Evolutionary conservation across 495 filamentous ascomycete species (phyloP), one percentile per base, ranked within the genome.

Genomic region (Cercophora scortea): DNA sequence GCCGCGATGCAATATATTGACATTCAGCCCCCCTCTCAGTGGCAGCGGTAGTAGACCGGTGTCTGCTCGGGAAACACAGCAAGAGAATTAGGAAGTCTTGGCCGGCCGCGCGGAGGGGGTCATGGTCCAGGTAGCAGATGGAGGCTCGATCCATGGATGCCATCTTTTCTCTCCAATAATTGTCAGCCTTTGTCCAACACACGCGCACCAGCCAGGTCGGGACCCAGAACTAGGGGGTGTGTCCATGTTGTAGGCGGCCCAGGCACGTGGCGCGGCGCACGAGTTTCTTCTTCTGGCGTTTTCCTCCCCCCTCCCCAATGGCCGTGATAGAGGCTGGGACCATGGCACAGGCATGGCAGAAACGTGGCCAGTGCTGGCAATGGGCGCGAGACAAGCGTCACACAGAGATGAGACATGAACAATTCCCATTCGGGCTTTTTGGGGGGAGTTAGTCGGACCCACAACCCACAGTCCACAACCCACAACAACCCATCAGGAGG

Each of bases 321-420:
- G 18, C 41, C 10, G 7, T 25, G 19, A 32, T 12, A 4, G 25
- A 7, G 43, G 43, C 11, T 17, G 3, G 8, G 17, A 45, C 32
- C 17, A n/a, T 12, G 25, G 43, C 10, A 11, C 38, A 46, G 13
- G 32, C 40, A 35, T 54, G 52, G 45, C 9, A 55, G 44, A 55
- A 55, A 57, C 54, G 52, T 57, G 58, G 54, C 34, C 44, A 49
- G 51, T 39, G 52, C 54, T 50, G 42, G 45, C 38, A 48, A 36
- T 42, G 49, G 36, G 51, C 51, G 50, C 54, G 54, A 61, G 53
- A 61, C 58, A 61, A 55, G 54, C 55, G 58, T 61, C 54, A 57
- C 54, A 61, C 58, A 61, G 43, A 57, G 51, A 47, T 61, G 58
- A 61, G 58, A 61, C 58, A 52, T 56, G 45, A 39, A 18, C 41